Evolutionary conservation across 83 land plant species (phyloP), one percentile per base, ranked within the genome.

Genomic region (Thuja plicata): DNA sequence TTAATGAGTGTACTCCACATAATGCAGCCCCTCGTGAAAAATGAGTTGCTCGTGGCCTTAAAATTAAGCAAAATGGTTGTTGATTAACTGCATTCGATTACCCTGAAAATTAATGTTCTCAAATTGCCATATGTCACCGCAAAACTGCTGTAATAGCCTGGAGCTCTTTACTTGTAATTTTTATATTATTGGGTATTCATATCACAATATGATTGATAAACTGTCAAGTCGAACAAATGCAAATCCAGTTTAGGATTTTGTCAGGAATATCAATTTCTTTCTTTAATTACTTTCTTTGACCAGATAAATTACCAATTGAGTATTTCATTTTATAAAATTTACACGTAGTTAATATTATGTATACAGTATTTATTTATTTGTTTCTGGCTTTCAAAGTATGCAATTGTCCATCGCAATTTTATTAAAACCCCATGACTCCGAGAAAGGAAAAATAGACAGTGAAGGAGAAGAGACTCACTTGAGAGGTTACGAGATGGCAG

Each of bases 401-500:
- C 71, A 66, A 66, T 66, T 66, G 71, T 66, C 71, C 71, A 24
- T 24, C 30, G 27, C 71, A 24, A 66, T 66, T n/a, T n/a, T 6
- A 27, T 24, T 8, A 66, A 66, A 66, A 66, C 30, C 71, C 30
- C 71, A 27, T 27, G 30, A 66, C 1, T 66, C 1, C 7, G 71
- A 24, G 40, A 41, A 83, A 80, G 86, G 57, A 86, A 66, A 54
- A 62, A 13, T n/a, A 52, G n/a, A n/a, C 37, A 71, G 2, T 4
- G 66, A 66, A 66, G 77, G 13, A 71, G 66, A 82, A 74, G 37
- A 40, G 43, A 48, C 88, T 48, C 34, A 95, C 97, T 93, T 92
- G 89, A 9, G 92, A 85, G 87, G 97, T 95, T 86, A 95, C 86
- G 70, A 94, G 95, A 87, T 95, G 97, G 89, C 97, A 95, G 57